phyloP scores from a whole-genome alignment of 331 rosid genomes.

The Prunus yedoensis region DNA sequence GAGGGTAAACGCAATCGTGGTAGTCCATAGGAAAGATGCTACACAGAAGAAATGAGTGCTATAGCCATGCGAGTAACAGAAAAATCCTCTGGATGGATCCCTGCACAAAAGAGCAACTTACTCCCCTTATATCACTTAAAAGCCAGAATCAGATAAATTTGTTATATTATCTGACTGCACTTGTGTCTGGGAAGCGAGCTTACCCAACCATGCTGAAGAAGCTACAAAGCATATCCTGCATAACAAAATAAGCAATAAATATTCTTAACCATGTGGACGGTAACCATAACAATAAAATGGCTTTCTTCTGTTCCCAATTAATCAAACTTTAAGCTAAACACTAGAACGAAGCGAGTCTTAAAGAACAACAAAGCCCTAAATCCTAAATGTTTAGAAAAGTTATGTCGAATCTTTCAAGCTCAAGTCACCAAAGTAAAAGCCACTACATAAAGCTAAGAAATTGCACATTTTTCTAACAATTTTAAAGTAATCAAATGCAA shows the following conservation, averaged over 20 bases:
- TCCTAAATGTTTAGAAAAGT: not conserved
- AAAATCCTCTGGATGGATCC: conserved; percentile 87
- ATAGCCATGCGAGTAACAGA: conserved; percentile 87
- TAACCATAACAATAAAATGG: not conserved
- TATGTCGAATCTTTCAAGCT: not conserved
- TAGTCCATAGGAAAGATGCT: conserved; percentile 99
- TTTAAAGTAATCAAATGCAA: not conserved
- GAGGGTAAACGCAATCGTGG: conserved; percentile 91
- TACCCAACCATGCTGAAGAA: conserved; percentile 96
- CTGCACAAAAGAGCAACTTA: conserved; percentile 47
- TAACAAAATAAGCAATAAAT: conserved; percentile 33
- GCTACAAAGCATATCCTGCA: conserved; percentile 99
- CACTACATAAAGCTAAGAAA: not conserved
- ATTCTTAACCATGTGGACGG: not conserved
- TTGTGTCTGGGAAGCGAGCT: conserved; percentile 23
- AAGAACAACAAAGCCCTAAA: not conserved
- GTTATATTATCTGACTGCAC: not conserved
- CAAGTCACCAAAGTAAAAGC: not conserved
- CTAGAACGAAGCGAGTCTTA: not conserved
- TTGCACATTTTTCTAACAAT: not conserved
- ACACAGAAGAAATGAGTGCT: conserved; percentile 93
- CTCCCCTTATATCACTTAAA: conserved; percentile 15
- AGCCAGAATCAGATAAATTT: conserved; percentile 21
- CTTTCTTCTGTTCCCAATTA: not conserved
- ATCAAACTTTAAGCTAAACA: not conserved